Conservation (phyloP, 495 filamentous ascomycete species). For the Eremomyces bilateralis region DNA sequence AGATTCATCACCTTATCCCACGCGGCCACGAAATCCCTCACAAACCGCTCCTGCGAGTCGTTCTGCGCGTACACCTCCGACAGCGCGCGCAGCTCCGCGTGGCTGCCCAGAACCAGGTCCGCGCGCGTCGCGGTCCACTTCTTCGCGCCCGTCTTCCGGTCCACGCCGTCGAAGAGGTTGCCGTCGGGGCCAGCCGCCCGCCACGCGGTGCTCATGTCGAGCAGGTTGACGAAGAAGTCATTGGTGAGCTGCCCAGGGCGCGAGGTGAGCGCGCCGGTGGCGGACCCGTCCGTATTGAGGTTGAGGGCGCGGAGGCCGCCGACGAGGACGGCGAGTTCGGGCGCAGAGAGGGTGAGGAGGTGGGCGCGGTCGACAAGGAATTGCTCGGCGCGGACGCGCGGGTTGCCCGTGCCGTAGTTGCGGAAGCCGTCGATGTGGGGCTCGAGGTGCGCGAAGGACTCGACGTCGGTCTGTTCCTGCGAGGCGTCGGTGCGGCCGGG, state of each 20-base stretch:
- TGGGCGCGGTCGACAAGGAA: slow-evolving; percentile 45
- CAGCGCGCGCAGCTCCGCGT: slow-evolving; percentile 45
- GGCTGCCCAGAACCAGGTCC: slow-evolving; percentile 48
- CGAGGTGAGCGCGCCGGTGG: slow-evolving; percentile 38
- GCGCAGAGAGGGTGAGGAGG: slow-evolving; percentile 41
- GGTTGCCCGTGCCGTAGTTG: slow-evolving; percentile 40
- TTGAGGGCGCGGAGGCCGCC: slow-evolving; percentile 44
- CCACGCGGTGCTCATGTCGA: slow-evolving; percentile 43
- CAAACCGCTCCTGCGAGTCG: slow-evolving; percentile 35
- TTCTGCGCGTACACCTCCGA: slow-evolving; percentile 40
- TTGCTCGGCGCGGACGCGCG: slow-evolving; percentile 37
- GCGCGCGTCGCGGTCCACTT: slow-evolving; percentile 47
- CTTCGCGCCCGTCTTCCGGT: slow-evolving; percentile 42
- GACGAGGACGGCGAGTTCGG: slow-evolving; percentile 42
- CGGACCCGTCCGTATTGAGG: slow-evolving; percentile 42
- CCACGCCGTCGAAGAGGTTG: slow-evolving; percentile 37
- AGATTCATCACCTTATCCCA: slow-evolving; percentile 54
- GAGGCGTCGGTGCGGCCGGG: slow-evolving; percentile 22
- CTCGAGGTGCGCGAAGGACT: slow-evolving; percentile 39
- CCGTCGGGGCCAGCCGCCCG: slow-evolving; percentile 24
- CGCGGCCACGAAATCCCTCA: slow-evolving; percentile 44
- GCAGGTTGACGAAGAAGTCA: slow-evolving; percentile 56
- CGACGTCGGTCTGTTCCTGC: slow-evolving; percentile 40
- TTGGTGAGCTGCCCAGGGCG: slow-evolving; percentile 43
- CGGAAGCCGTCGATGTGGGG: slow-evolving; percentile 48